A percentile compares a stretch with the other conserved stretches of the same genome.
Conservation (phyloP, 2,329 filamentous ascomycete species). For the Penicillium palitans region DNA sequence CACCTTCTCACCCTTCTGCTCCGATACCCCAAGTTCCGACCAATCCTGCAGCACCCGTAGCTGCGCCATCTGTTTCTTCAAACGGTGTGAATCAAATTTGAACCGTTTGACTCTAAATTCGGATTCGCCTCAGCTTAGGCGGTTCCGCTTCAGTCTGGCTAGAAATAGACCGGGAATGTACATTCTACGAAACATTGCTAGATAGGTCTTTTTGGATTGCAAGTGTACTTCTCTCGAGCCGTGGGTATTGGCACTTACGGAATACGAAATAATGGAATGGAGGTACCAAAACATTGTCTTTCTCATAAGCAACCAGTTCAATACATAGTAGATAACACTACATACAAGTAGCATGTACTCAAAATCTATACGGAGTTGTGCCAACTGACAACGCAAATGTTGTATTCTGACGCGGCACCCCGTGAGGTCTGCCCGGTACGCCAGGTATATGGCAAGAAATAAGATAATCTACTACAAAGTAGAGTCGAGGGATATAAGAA, state of each 20-base stretch:
- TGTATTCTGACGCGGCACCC: not conserved
- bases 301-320: not conserved
- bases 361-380: not conserved
- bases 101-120: not conserved
- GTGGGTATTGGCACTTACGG: not conserved
- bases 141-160: not conserved
- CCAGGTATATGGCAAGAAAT: not conserved
- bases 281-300: not conserved
- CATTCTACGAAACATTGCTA: slow-evolving; percentile 1
- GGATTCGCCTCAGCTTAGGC: not conserved
- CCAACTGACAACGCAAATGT: not conserved
- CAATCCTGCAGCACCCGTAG: slow-evolving; percentile 5
- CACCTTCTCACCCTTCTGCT: not conserved
- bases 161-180: not conserved
- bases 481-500: slow-evolving; percentile 3
- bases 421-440: not conserved
- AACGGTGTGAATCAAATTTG: slow-evolving; percentile 13
- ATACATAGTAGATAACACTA: not conserved
- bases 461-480: not conserved
- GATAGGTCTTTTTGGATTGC: not conserved
- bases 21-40: slow-evolving; percentile 2
- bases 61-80: slow-evolving; percentile 2
- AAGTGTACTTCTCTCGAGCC: not conserved
- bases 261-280: not conserved
- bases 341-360: not conserved